These are phyloP conservation scores for Parmelia sp. DNA, from an alignment of 495 filamentous ascomycete species.

Conservation along the genomic window DNA sequence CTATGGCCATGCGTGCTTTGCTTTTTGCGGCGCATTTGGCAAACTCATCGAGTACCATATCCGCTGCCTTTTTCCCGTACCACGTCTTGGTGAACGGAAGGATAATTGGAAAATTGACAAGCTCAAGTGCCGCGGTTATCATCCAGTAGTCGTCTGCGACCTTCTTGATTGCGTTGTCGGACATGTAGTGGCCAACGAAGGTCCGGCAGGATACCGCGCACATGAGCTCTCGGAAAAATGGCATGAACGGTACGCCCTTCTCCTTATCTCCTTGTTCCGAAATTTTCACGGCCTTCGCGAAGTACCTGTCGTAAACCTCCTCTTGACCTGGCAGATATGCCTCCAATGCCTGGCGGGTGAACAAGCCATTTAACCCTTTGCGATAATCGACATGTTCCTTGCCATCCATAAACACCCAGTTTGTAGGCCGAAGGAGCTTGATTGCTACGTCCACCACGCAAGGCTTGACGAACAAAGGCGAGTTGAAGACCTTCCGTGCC, in stretches of 20 bases:
- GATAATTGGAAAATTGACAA: constrained; percentile 98
- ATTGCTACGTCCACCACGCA: constrained; percentile 94
- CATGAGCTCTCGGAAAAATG: constrained; percentile 90
- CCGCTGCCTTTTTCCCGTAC: constrained; percentile 94
- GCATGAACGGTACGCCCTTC: constrained; percentile 81
- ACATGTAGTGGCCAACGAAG: constrained; percentile 93
- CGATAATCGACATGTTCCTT: constrained; percentile 94
- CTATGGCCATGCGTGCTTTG: constrained; percentile 86
- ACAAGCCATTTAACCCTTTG: constrained; percentile 90
- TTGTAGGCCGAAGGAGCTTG: constrained; percentile 85
- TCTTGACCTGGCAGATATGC: constrained; percentile 88
- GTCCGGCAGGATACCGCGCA: constrained; percentile 91
- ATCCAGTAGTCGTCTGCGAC: constrained; percentile 95
- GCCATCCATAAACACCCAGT: constrained; percentile 98
- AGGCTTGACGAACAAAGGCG: constrained; percentile 84
- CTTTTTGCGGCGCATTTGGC: constrained; percentile 86
- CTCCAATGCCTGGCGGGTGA: constrained; percentile 84
- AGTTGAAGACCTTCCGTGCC: constrained; percentile 96
- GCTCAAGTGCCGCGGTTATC: constrained; percentile 90
- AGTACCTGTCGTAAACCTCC: constrained; percentile 84
- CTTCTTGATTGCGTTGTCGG: constrained; percentile 82
- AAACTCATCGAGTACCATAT: constrained; percentile 88
- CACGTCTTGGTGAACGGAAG: constrained; percentile 92
- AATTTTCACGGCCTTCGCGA: constrained; percentile 66
- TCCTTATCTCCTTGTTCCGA: constrained; percentile 59